Base-by-base conservation (phyloP, 768 basidiomycete genomes). In the Kwoniella sp. region DNA sequence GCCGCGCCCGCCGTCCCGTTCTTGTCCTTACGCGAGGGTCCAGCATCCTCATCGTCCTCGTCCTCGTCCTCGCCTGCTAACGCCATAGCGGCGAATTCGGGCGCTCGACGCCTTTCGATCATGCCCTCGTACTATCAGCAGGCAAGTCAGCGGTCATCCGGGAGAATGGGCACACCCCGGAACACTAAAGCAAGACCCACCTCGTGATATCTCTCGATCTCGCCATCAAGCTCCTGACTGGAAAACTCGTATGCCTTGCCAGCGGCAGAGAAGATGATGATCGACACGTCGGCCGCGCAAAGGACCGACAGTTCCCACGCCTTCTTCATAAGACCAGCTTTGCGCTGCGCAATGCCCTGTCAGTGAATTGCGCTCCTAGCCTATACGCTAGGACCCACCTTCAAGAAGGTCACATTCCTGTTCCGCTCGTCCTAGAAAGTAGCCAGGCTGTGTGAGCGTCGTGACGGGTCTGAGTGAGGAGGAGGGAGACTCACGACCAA, bases 291-390 rank as follows among this genome's bases (percentile, higher is more conserved):
- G 25, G 73, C 73, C 11, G 53, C 66, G 47, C 70, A 71, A 9
- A 74, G 57, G 1, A 74, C 73, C 23, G 65, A 66, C 36, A 74
- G 46, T 49, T 74, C 73, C 73, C 73, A 74, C 19, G 73, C 73
- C 50, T 74, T 74, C 57, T 74, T 74, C 68, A 74, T 70, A 51
- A 74, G 40, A 20, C 73, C 73, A 6, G 70, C 70, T 62, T 74
- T 74, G 11, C 73, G 60, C 67, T 70, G 34, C 1, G 14, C 37
- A 14, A 38, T 50, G 49, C 25, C 17, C 19, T 22, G 1, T 15
- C 12, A 20, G 20, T 17, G 20, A 6, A 19, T 14, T 7, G 3
- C 7, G 3, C n/a, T 7, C 15, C 19, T 26, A 5, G n/a, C 27
- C 31, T 14, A 33, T 14, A 19, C 4, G 5, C 19, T 9, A 38